These are phyloP conservation scores for Phycomyces blakesleeanus DNA, from an alignment of 192 early-diverging fungal genomes.

Conservation along the genomic window DNA sequence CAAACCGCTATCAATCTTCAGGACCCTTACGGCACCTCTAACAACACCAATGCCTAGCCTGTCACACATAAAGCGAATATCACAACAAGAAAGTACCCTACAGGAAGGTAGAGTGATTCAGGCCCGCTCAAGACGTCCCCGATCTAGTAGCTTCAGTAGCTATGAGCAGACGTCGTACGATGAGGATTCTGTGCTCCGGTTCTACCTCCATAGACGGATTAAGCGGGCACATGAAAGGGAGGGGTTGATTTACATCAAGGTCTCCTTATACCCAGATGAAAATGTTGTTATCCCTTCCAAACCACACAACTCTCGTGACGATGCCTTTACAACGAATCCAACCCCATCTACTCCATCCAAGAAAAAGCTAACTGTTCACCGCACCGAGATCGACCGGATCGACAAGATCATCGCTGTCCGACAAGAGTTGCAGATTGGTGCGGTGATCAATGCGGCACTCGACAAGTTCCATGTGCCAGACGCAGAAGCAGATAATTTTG, in stretches of 20 bases:
- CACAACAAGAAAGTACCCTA: constrained; percentile 8
- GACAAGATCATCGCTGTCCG: constrained; percentile 43
- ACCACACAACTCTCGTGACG: constrained; percentile 3
- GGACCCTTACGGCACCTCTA: constrained; percentile 38
- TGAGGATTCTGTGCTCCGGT: constrained; percentile 37
- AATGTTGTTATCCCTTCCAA: not conserved
- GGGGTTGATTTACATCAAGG: constrained; percentile 33
- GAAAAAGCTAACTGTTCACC: not conserved
- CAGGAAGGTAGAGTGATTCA: not conserved
- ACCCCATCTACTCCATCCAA: constrained; percentile 8
- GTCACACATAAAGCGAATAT: constrained; percentile 25
- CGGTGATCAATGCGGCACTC: constrained; percentile 41
- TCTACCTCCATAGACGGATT: constrained; percentile 44
- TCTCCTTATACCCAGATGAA: constrained; percentile 28
- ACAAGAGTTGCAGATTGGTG: constrained; percentile 34
- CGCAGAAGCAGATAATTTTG: constrained; percentile 22
- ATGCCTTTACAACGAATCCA: constrained; percentile 2
- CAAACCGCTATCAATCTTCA: constrained; percentile 47
- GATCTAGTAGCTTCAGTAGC: constrained; percentile 20
- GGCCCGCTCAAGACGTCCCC: not conserved
- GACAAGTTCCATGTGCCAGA: constrained; percentile 44
- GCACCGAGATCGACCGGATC: constrained; percentile 20
- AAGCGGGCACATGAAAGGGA: constrained; percentile 25
- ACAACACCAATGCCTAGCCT: constrained; percentile 45
- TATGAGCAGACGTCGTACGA: constrained; percentile 17